phyloP scores from a whole-genome alignment of 2,329 filamentous ascomycete genomes.

The Elsinoe arachidis region DNA sequence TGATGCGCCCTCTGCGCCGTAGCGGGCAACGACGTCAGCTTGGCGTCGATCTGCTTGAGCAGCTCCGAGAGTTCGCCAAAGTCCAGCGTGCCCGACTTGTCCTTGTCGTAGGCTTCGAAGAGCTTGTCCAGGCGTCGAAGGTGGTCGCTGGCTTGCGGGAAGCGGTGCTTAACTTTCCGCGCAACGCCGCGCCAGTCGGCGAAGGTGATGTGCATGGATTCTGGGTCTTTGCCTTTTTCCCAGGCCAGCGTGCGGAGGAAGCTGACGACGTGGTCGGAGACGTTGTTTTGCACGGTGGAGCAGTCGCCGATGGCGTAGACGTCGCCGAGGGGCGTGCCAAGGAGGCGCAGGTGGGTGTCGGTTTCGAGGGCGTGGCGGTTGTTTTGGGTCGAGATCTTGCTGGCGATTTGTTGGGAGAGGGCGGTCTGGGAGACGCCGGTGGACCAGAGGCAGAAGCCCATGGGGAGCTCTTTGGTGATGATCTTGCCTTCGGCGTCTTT shows the following conservation, averaged over 20 bases:
- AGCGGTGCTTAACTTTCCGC: slow-evolving; percentile 72
- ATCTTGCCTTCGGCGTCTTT: slow-evolving; percentile 62
- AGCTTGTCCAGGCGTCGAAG: slow-evolving; percentile 83
- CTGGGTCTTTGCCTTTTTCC: slow-evolving; percentile 83
- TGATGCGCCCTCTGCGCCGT: slow-evolving; percentile 95
- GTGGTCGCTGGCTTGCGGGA: slow-evolving; percentile 83
- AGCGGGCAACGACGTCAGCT: slow-evolving; percentile 86
- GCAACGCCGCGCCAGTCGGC: slow-evolving; percentile 82
- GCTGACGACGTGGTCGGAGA: slow-evolving; percentile 80
- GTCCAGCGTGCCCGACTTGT: slow-evolving; percentile 86
- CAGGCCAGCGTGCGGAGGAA: slow-evolving; percentile 86
- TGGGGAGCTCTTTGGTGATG: slow-evolving; percentile 86
- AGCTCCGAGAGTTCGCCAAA: slow-evolving; percentile 87
- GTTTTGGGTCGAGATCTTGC: slow-evolving; percentile 69
- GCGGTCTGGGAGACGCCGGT: slow-evolving; percentile 84
- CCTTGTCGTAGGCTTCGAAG: slow-evolving; percentile 85
- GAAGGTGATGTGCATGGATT: slow-evolving; percentile 80
- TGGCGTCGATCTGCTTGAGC: slow-evolving; percentile 83
- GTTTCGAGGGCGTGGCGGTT: slow-evolving; percentile 92
- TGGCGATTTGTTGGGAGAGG: slow-evolving; percentile 66
- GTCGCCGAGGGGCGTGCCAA: slow-evolving; percentile 81
- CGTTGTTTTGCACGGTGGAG: slow-evolving; percentile 92
- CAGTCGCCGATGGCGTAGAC: slow-evolving; percentile 97
- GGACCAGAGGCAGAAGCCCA: slow-evolving; percentile 96
- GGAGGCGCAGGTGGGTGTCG: slow-evolving; percentile 82